A percentile compares a stretch with the other conserved stretches of the same genome.
These are phyloP conservation scores for Papiliotrema fonsecae DNA, from an alignment of 1,284 basidiomycete species.

Conservation along the genomic window DNA sequence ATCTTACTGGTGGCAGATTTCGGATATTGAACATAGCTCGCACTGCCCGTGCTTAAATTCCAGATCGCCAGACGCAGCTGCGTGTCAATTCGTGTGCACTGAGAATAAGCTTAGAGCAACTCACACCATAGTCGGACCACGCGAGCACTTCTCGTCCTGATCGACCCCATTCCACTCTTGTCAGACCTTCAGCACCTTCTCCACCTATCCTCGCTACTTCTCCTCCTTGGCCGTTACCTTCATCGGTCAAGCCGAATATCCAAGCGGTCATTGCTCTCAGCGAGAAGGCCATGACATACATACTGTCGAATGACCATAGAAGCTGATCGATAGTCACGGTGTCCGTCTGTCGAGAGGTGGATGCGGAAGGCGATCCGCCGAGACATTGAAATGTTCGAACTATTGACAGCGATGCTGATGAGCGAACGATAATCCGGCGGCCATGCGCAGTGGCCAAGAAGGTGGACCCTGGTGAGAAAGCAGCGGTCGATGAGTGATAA, in stretches of 20 bases:
- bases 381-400: constrained; percentile 38
- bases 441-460: constrained; percentile 38
- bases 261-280: constrained; percentile 57
- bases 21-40: constrained; percentile 40
- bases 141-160: constrained; percentile 74
- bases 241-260: constrained; percentile 54
- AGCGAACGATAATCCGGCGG: constrained; percentile 38
- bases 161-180: constrained; percentile 77
- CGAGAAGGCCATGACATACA: constrained; percentile 70
- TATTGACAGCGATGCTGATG: constrained; percentile 36
- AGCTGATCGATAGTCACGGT: constrained; percentile 59
- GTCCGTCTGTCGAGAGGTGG: not conserved
- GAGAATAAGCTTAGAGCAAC: constrained; percentile 40
- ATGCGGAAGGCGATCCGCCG: not conserved
- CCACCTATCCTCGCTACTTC: constrained; percentile 60
- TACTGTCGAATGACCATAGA: constrained; percentile 76
- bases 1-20: constrained; percentile 19
- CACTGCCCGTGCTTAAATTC: constrained; percentile 64
- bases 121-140: constrained; percentile 81
- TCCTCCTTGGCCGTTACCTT: constrained; percentile 59
- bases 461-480: constrained; percentile 46
- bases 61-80: constrained; percentile 75
- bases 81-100: not conserved
- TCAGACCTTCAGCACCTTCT: constrained; percentile 75
- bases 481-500: constrained; percentile 18